A percentile compares a stretch with the other conserved stretches of the same genome.
These are phyloP conservation scores for Pythium dissimile DNA, from an alignment of 352 stramenopile genomes.

Conservation along the genomic window DNA sequence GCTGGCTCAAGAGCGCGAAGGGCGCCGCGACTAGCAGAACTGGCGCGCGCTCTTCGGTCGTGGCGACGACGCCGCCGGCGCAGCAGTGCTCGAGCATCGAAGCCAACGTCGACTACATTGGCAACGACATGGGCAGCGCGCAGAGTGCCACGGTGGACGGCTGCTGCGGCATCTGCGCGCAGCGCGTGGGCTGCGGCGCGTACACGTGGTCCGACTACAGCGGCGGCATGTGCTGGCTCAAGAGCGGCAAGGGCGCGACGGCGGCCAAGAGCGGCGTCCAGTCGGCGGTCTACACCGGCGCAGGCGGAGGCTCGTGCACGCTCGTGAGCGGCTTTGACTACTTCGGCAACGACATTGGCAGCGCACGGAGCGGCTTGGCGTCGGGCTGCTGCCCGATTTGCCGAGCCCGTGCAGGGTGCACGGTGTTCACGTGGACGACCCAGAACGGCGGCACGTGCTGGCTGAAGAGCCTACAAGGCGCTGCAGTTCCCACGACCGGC, in stretches of 20 bases:
- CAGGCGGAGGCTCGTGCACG: conserved; percentile 2
- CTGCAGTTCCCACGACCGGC: background rate
- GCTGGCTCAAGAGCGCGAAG: conserved; percentile 45
- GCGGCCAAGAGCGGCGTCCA: conserved; percentile 5
- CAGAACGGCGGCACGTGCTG: conserved; percentile 51
- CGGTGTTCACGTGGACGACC: conserved; percentile 35
- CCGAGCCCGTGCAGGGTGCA: conserved; percentile 8
- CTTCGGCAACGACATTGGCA: conserved; percentile 30
- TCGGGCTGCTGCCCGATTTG: conserved; percentile 28
- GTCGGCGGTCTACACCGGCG: conserved; percentile 12
- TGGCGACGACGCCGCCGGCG: background rate
- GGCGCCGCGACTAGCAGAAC: background rate
- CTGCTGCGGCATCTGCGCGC: conserved; percentile 20
- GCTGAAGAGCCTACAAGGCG: conserved; percentile 30
- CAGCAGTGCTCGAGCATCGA: conserved; percentile 15
- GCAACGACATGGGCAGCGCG: conserved; percentile 20
- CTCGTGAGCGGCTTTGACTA: conserved; percentile 26
- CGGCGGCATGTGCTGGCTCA: conserved; percentile 51
- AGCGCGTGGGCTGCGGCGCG: conserved; percentile 16
- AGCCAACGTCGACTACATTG: conserved; percentile 20
- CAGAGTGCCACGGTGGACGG: conserved; percentile 6
- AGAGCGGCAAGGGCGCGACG: conserved; percentile 26
- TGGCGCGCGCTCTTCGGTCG: conserved; percentile 8
- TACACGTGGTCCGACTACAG: conserved; percentile 31
- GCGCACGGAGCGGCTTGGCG: conserved; percentile 6